Base-by-base conservation (phyloP, 257 asterid species). In the Leonotis leonurus region DNA sequence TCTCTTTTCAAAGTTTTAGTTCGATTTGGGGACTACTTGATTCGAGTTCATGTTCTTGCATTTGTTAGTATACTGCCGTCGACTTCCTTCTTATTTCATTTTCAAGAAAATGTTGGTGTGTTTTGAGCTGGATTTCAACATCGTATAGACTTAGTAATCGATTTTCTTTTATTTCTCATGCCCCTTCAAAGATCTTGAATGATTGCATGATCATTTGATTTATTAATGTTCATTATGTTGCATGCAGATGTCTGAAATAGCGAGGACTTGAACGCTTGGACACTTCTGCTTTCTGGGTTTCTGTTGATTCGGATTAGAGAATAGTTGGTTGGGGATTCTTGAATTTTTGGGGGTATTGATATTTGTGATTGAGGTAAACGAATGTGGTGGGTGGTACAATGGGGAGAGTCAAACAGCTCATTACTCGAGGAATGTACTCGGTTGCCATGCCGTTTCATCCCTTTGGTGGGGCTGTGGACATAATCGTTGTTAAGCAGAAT, bases 391-490 rank as follows among this genome's bases (percentile, higher is more conserved):
- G 95, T 56, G n/a, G n/a, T n/a, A n/a, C n/a, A n/a, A n/a, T n/a
- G n/a, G n/a, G n/a, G n/a, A 82, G 74, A 78, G 88, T 90, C 71
- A 69, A 90, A 21, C 82, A 87, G 77, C 67, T 87, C 35, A 82
- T 89, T 20, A 74, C 94, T 1, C 91, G 80, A 78, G 91, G 91
- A 7, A 87, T 86, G 51, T 89, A 89, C 73, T 84, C 96, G 7
- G 95, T 89, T 67, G 96, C 97, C 70, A 90, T 95, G 3, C 96
- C 97, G 21, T 90, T 90, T 72, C 97, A 90, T 80, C 97, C 97
- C 2, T 90, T 90, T 68, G 97, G 96, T 60, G 96, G 97, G 67
- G 97, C 97, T 2, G 79, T 87, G 8, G 97, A 90, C 76, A 87
- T 90, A 64, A 85, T 90, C 32, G 85, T 71, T 22, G 97, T 90